phyloP scores from a whole-genome alignment of 2,329 filamentous ascomycete genomes.

The Neospermospora avenae region DNA sequence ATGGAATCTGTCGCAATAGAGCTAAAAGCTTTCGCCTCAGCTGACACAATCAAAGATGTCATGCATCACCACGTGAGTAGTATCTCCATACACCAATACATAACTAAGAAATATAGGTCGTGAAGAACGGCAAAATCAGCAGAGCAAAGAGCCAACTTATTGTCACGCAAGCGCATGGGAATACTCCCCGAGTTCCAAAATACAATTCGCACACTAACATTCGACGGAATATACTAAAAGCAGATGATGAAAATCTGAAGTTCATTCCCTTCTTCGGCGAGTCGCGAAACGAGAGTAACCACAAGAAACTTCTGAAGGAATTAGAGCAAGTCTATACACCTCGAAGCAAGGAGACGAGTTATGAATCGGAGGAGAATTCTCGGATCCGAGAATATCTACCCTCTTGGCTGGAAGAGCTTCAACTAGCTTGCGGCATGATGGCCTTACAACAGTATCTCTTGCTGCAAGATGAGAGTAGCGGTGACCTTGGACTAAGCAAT shows the following conservation, averaged over 20 bases:
- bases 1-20: conserved; percentile 12
- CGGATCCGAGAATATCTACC: conserved; percentile 20
- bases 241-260: conserved; percentile 29
- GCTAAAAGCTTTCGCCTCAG: conserved; percentile 4
- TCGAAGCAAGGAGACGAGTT: conserved; percentile 13
- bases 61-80: conserved; percentile 17
- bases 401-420: conserved; percentile 20
- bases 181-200: conserved; percentile 24
- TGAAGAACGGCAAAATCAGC: conserved; percentile 13
- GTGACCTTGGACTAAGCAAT: conserved; percentile 6
- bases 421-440: conserved; percentile 15
- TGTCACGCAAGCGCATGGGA: conserved; percentile 12
- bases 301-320: conserved; percentile 21
- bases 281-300: not conserved
- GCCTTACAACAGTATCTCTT: conserved; percentile 24
- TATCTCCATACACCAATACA: not conserved
- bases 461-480: not conserved
- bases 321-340: conserved; percentile 21
- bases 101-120: conserved; percentile 15
- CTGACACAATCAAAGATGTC: conserved; percentile 1
- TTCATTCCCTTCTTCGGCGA: conserved; percentile 29
- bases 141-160: conserved; percentile 14
- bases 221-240: conserved; percentile 26
- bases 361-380: conserved; percentile 18
- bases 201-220: conserved; percentile 27